Percentiles rank a stretch among this genome's conserved stretches.
Evolutionary conservation across 2,329 filamentous ascomycete species (phyloP).

Genomic region (Cladosporium cucumerinum): DNA sequence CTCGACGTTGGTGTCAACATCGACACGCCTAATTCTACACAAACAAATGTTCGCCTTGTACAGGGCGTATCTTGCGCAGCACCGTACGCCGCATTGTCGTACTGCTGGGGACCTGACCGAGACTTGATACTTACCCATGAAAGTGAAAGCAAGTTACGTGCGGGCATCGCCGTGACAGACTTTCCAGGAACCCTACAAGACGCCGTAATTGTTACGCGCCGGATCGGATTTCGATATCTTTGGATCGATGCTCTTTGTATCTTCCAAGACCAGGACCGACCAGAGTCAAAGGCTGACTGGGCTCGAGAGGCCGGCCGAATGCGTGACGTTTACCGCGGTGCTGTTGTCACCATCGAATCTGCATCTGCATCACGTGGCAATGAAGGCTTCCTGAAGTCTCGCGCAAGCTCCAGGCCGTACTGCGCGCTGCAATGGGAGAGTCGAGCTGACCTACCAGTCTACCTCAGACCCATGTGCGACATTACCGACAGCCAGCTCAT

Average conservation of each 20-base stretch:
- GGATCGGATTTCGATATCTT: conserved; percentile 19
- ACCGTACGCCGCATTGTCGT: background rate
- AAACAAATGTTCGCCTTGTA: background rate
- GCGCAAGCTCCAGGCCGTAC: background rate
- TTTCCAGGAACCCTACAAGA: background rate
- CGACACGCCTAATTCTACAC: background rate
- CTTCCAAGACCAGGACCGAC: conserved; percentile 1
- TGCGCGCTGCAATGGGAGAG: background rate
- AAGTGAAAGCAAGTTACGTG: background rate
- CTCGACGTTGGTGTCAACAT: background rate
- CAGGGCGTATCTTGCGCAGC: background rate
- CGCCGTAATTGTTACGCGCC: background rate
- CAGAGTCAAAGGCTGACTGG: conserved; percentile 8
- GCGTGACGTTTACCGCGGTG: conserved; percentile 7
- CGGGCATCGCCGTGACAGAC: background rate
- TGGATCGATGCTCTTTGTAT: conserved; percentile 21
- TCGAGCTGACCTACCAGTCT: background rate
- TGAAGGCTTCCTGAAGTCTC: conserved; percentile 10
- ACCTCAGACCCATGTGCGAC: background rate
- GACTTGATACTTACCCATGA: background rate
- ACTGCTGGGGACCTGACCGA: background rate
- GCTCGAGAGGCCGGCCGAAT: conserved; percentile 7
- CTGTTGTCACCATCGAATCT: conserved; percentile 17
- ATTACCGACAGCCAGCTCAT: conserved; percentile 13
- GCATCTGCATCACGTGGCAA: conserved; percentile 4